Evolutionary conservation across 495 filamentous ascomycete species (phyloP).

Genomic region (Penicillium angulare): DNA sequence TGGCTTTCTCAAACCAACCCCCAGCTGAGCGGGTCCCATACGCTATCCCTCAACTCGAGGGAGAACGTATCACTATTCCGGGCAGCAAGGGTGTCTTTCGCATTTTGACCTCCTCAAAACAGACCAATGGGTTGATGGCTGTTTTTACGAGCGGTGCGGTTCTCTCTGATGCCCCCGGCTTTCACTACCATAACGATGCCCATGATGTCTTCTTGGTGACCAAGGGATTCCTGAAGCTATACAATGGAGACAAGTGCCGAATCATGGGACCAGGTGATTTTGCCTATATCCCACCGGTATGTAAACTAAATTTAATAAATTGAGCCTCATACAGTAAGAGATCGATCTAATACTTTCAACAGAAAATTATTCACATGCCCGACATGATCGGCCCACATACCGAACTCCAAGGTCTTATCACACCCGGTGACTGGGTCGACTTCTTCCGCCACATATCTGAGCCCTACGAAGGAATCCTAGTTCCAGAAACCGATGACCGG

Average conservation of each 20-base stretch:
- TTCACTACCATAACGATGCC: constrained; percentile 48
- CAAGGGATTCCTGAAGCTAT: constrained; percentile 46
- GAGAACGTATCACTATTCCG: constrained; percentile 46
- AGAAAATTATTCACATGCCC: constrained; percentile 41
- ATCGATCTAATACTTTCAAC: neutral
- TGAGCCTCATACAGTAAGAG: no score
- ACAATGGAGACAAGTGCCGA: constrained; percentile 45
- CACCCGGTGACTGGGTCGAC: constrained; percentile 53
- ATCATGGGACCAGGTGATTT: constrained; percentile 48
- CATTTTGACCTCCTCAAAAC: constrained; percentile 44
- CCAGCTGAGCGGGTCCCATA: constrained; percentile 33
- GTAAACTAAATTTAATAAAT: neutral
- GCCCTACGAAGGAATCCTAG: constrained; percentile 47
- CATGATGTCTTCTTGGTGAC: constrained; percentile 51
- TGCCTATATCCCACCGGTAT: constrained; percentile 48
- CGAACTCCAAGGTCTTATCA: constrained; percentile 44
- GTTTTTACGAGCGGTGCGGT: constrained; percentile 46
- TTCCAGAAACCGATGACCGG: constrained; percentile 45
- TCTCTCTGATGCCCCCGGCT: constrained; percentile 41
- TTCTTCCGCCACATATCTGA: constrained; percentile 52
- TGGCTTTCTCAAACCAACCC: constrained; percentile 24
- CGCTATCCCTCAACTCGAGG: constrained; percentile 41
- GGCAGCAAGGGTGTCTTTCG: constrained; percentile 44
- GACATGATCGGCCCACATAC: constrained; percentile 44
- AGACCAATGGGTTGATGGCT: constrained; percentile 45